Percentiles rank a stretch among this genome's conserved stretches.
These are phyloP conservation scores for Pseudozyma tsukubaensis DNA, from an alignment of 1,284 basidiomycete species.

Conservation along the genomic window DNA sequence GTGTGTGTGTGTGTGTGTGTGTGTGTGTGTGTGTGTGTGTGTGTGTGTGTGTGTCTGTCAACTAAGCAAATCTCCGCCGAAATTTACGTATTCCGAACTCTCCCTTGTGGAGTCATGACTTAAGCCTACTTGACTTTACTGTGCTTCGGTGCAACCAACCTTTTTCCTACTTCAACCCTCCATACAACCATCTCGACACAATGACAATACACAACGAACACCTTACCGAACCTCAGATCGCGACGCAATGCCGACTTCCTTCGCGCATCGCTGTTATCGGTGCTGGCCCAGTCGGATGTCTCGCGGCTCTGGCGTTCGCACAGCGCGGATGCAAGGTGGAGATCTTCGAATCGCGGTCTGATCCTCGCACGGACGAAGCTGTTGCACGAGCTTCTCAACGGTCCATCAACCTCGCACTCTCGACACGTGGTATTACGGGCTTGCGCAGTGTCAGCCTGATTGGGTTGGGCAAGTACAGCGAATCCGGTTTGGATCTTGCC, in stretches of 20 bases:
- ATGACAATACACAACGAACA: no score
- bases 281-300: slow-evolving; percentile 93
- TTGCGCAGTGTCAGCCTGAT: slow-evolving; percentile 75
- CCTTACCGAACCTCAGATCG: neutral
- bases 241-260: slow-evolving; percentile 29
- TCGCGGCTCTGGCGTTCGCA: slow-evolving; percentile 86
- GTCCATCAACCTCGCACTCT: slow-evolving; percentile 96
- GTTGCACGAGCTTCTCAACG: slow-evolving; percentile 70
- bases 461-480: slow-evolving; percentile 23
- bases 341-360: slow-evolving; percentile 88
- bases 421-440: slow-evolving; percentile 88
- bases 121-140: no score
- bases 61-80: no score
- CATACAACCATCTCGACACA: no score
- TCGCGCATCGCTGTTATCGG: slow-evolving; percentile 74
- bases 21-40: no score
- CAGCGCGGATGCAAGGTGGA: slow-evolving; percentile 88
- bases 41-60: no score
- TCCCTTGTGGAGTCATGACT: no score
- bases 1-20: no score
- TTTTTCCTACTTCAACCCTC: no score
- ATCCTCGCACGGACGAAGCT: slow-evolving; percentile 53
- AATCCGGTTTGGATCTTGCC: slow-evolving; percentile 72
- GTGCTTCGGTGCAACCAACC: no score
- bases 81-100: no score